Evolutionary conservation across 2,329 filamentous ascomycete genomes (phyloP), one percentile per base, ranked within the genome.

Genomic region (Xylaria arbuscula): DNA sequence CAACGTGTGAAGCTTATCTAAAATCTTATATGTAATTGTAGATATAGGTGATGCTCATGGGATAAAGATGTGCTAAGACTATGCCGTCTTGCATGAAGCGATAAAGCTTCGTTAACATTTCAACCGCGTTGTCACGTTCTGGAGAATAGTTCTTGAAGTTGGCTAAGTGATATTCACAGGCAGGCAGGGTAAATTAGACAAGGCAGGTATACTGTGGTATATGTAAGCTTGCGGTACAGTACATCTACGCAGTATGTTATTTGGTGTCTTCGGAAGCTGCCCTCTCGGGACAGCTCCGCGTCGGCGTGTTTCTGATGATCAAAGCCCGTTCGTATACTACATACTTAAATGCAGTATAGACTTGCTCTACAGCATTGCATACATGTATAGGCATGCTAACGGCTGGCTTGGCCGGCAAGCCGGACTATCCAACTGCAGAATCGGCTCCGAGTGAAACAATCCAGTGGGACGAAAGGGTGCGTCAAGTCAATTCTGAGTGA

Each of bases 401-500:
- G 11, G 22, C 42, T 57, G 36, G 54, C 54, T 57, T 55, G 34
- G 53, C 53, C 36, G n/a, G 53, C 17, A 22, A 55, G 34, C 54
- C 15, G 36, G 38, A 45, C 38, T 42, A 42, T 17, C 22, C 53
- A 55, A 13, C 47, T 28, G 32, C 34, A 45, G 3, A 40, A 63
- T 47, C n/a, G 17, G 15, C 47, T 40, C 32, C 34, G 50, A 60
- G 38, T 60, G 32, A 60, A 65, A 60, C 48, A 60, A 36, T 45
- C 13, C 17, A 59, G 56, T 61, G 56, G 56, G 57, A 55, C 50
- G 38, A 50, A 61, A 55, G n/a, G 24, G 19, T 28, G 36, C 11
- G 51, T 45, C 36, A 34, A 66, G 57, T 57, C 34, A 47, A 45
- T 51, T 19, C 57, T 64, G 42, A 15, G 13, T 11, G n/a, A 17